These are phyloP conservation scores for Nemania abortiva DNA, from an alignment of 2,329 filamentous ascomycete genomes.

Conservation along the genomic window DNA sequence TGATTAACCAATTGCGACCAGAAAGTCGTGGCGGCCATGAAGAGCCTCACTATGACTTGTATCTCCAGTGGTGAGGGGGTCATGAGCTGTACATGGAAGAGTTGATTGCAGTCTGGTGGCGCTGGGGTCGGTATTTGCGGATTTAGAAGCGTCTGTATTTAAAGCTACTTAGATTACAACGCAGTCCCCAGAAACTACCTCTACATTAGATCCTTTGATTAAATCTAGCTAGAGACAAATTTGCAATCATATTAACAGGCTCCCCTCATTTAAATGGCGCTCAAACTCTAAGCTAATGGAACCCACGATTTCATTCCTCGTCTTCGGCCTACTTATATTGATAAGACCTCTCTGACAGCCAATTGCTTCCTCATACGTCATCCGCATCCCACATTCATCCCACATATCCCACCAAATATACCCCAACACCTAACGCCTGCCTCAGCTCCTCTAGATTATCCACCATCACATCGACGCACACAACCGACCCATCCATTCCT, in stretches of 20 bases:
- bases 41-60: slow-evolving; percentile 25
- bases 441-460: background rate
- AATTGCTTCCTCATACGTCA: too few relatives aligned
- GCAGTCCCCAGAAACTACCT: too few relatives aligned
- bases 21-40: slow-evolving; percentile 26
- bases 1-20: slow-evolving; percentile 18
- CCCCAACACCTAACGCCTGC: background rate
- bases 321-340: background rate
- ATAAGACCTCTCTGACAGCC: background rate
- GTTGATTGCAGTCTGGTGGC: background rate
- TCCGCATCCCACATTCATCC: too few relatives aligned
- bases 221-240: too few relatives aligned
- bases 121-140: background rate
- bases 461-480: background rate
- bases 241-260: too few relatives aligned
- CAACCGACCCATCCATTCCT: too few relatives aligned
- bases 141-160: background rate
- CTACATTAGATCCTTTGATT: too few relatives aligned
- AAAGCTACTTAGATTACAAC: background rate
- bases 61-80: background rate
- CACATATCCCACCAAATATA: background rate
- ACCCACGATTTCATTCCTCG: background rate
- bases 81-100: slow-evolving; percentile 23
- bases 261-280: too few relatives aligned
- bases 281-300: background rate